Evolutionary conservation across 108 stramenopile genomes (phyloP).

Genomic region (Cyclotella cryptica): DNA sequence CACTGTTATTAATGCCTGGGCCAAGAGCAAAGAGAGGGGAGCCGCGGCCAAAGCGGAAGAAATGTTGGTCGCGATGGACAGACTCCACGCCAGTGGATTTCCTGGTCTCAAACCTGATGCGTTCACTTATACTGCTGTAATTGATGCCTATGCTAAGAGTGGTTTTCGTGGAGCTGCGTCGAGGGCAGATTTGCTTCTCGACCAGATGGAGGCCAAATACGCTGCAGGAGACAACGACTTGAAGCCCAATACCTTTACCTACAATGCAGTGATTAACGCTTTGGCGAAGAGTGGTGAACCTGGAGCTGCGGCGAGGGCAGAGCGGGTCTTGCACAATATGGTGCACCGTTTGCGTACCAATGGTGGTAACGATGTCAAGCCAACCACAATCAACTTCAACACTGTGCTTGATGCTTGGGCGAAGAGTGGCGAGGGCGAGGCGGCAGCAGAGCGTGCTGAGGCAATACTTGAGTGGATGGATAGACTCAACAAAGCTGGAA

Average conservation of each 20-base stretch:
- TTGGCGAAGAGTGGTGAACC: conserved; percentile 69
- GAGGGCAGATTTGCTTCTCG: conserved; percentile 81
- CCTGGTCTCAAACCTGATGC: conserved; percentile 86
- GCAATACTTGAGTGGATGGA: conserved; percentile 92
- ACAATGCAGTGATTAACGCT: conserved; percentile 85
- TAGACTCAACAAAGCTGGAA: conserved; percentile 72
- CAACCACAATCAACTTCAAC: conserved; percentile 90
- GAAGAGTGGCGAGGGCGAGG: conserved; percentile 80
- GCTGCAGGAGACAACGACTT: conserved; percentile 78
- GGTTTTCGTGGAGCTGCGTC: conserved; percentile 85
- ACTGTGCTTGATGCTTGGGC: conserved; percentile 86
- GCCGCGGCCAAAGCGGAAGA: conserved; percentile 88
- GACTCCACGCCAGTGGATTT: conserved; percentile 74
- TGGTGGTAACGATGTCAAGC: conserved; percentile 75
- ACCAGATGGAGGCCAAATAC: conserved; percentile 90
- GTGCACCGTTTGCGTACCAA: conserved; percentile 69
- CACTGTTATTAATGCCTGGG: conserved; percentile 80
- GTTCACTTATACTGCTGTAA: conserved; percentile 85
- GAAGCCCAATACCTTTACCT: conserved; percentile 86
- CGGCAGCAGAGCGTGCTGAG: conserved; percentile 84
- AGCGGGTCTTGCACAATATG: conserved; percentile 65
- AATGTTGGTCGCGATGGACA: conserved; percentile 85
- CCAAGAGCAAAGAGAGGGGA: conserved; percentile 64
- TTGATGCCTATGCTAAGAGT: conserved; percentile 87
- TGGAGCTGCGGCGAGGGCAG: conserved; percentile 63